phyloP scores from a whole-genome alignment of 148 eudicot species.

The Vaccinium macrocarpon region DNA sequence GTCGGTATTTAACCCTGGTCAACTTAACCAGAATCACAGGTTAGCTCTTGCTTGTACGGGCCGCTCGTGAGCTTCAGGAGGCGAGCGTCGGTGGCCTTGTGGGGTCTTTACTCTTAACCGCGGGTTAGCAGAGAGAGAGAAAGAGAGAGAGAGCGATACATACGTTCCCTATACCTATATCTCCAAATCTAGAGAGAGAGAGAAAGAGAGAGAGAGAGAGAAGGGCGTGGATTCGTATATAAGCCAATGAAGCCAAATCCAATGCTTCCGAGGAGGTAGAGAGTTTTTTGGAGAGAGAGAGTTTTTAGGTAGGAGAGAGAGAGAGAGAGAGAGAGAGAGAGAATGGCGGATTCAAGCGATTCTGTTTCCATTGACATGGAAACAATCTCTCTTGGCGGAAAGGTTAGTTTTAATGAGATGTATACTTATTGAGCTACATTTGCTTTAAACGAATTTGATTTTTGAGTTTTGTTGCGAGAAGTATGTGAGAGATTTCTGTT shows the following conservation, averaged over 20 bases:
- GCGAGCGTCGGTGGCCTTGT: conserved; percentile 59
- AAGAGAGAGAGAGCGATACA: background rate
- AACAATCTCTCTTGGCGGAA: conserved; percentile 47
- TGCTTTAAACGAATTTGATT: conserved; percentile 1
- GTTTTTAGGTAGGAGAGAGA: conserved; percentile 14
- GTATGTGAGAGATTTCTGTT: background rate
- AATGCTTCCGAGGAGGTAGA: conserved; percentile 23
- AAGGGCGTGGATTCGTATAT: conserved; percentile 22
- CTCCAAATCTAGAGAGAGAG: conserved; percentile 9
- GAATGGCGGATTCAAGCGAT: conserved; percentile 64
- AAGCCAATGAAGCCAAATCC: conserved; percentile 32
- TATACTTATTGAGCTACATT: conserved; percentile 15
- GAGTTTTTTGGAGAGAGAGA: conserved; percentile 14
- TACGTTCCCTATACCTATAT: background rate
- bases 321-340: background rate
- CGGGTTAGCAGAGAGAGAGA: conserved; percentile 12
- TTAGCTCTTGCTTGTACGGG: conserved; percentile 12
- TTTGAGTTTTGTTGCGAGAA: background rate
- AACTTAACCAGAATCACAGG: conserved; percentile 27
- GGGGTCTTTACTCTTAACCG: conserved; percentile 5
- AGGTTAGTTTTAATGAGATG: conserved; percentile 31
- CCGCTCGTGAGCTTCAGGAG: conserved; percentile 14
- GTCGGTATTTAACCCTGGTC: conserved; percentile 59
- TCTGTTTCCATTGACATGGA: conserved; percentile 64
- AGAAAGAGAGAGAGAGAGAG: conserved; percentile 18